Evolutionary conservation across 768 basidiomycete genomes (phyloP).

Genomic region (Naganishia vishniacii): DNA sequence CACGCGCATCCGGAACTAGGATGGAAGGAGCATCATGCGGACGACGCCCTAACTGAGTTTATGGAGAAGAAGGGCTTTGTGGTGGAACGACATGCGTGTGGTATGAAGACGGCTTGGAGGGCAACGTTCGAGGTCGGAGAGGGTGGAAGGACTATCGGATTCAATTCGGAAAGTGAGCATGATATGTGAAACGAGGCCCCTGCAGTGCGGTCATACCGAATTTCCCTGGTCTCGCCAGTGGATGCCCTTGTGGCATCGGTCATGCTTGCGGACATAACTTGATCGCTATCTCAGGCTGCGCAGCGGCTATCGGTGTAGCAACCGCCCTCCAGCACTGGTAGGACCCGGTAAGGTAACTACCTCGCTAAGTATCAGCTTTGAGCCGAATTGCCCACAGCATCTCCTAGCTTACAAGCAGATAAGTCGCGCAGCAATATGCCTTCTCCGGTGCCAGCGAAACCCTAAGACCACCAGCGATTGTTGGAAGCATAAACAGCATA

Average conservation of each 20-base stretch:
- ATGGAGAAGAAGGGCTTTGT: constrained; percentile 26
- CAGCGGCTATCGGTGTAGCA: constrained; percentile 28
- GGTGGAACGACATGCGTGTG: constrained; percentile 29
- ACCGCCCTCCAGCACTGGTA: constrained; percentile 39
- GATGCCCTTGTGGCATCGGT: constrained; percentile 55
- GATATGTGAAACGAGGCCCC: no score
- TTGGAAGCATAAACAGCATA: constrained; percentile 46
- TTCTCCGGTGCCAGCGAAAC: constrained; percentile 46
- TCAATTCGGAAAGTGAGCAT: constrained; percentile 29
- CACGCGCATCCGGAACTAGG: constrained; percentile 23
- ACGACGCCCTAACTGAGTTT: constrained; percentile 16
- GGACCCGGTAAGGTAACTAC: constrained; percentile 45
- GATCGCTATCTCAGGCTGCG: constrained; percentile 30
- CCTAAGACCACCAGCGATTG: constrained; percentile 45
- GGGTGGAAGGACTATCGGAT: constrained; percentile 31
- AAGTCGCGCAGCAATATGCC: constrained; percentile 44
- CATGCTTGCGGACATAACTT: constrained; percentile 47
- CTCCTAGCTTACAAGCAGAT: constrained; percentile 42
- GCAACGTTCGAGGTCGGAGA: constrained; percentile 30
- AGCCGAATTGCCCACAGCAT: not conserved
- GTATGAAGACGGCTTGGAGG: constrained; percentile 31
- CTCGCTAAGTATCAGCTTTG: not conserved
- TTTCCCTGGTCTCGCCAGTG: constrained; percentile 26
- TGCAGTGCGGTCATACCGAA: not conserved
- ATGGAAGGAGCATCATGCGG: constrained; percentile 23